phyloP scores from a whole-genome alignment of 192 early-diverging fungal genomes.

The Podila verticillata region DNA sequence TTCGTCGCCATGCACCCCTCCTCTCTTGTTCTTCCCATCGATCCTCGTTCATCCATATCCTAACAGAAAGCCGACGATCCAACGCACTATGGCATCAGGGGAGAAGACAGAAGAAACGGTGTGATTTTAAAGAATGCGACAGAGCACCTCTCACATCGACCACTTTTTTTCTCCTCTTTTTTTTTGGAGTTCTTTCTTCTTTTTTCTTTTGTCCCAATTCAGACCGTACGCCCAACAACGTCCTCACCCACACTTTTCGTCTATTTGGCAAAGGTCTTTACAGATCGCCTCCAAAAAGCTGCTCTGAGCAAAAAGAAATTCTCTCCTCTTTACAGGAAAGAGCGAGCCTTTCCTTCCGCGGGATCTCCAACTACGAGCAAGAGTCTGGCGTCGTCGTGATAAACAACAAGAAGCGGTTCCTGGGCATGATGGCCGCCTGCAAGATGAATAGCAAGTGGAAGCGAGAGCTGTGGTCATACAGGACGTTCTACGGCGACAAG shows the following conservation, averaged over 20 bases:
- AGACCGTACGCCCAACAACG: too few relatives aligned
- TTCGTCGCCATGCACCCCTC: background rate
- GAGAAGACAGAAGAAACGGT: too few relatives aligned
- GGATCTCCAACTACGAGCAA: background rate
- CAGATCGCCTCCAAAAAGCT: too few relatives aligned
- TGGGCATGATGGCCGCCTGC: conserved; percentile 60
- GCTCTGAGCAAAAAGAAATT: background rate
- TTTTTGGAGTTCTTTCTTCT: too few relatives aligned
- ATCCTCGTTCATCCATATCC: background rate
- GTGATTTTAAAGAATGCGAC: too few relatives aligned
- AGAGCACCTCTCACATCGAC: too few relatives aligned
- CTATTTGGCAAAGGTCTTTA: too few relatives aligned
- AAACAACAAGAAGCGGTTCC: conserved; percentile 54
- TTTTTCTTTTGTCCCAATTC: too few relatives aligned
- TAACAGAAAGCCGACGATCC: too few relatives aligned
- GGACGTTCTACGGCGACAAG: conserved; percentile 61
- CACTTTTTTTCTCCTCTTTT: too few relatives aligned
- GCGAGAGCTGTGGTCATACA: conserved; percentile 52
- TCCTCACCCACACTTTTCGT: too few relatives aligned
- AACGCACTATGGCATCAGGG: too few relatives aligned
- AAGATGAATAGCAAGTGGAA: conserved; percentile 58
- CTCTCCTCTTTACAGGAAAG: background rate
- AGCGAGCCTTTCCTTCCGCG: background rate
- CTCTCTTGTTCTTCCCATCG: background rate
- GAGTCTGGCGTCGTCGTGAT: conserved; percentile 68